phyloP scores from a whole-genome alignment of 306 rosid genomes.

The Erythrophleum fordii region DNA sequence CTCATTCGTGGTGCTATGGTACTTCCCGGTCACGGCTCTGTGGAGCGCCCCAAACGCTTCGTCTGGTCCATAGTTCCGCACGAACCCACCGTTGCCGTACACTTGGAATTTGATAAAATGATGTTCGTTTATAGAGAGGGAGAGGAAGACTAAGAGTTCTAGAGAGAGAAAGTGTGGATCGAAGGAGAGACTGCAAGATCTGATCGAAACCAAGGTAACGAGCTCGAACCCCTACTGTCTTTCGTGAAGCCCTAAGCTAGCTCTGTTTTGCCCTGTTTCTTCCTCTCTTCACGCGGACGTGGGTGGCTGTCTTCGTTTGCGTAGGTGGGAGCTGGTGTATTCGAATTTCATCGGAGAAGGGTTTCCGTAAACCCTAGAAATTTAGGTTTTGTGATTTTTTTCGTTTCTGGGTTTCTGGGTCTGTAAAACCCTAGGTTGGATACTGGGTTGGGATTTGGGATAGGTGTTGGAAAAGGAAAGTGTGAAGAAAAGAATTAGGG shows the following conservation, averaged over 20 bases:
- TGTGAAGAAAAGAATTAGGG: conserved; percentile 55
- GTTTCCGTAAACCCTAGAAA: conserved; percentile 26
- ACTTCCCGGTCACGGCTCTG: conserved; percentile 55
- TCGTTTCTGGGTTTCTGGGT: conserved; percentile 26
- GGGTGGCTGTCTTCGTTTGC: neutral
- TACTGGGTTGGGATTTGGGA: conserved; percentile 30
- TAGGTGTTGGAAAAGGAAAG: conserved; percentile 10
- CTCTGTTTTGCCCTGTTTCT: neutral
- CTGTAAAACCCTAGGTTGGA: conserved; percentile 41
- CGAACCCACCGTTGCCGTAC: conserved; percentile 67
- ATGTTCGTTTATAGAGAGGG: conserved; percentile 22
- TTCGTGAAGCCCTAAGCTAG: conserved; percentile 36
- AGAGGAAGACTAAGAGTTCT: conserved; percentile 37
- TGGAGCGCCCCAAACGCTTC: conserved; percentile 56
- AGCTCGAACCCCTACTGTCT: conserved; percentile 55
- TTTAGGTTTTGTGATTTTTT: conserved; percentile 30
- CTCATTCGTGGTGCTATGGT: conserved; percentile 31
- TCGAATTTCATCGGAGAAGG: conserved; percentile 7
- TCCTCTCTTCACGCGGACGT: neutral
- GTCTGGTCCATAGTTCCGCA: conserved; percentile 39
- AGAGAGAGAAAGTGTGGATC: conserved; percentile 73
- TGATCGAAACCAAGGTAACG: conserved; percentile 55
- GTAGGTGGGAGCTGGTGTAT: conserved; percentile 22
- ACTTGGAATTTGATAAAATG: conserved; percentile 70
- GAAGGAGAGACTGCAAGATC: conserved; percentile 61